A percentile compares a stretch with the other conserved stretches of the same genome.
Evolutionary conservation across 768 basidiomycete species (phyloP).

Genomic region (Fistulinella prunicolor): DNA sequence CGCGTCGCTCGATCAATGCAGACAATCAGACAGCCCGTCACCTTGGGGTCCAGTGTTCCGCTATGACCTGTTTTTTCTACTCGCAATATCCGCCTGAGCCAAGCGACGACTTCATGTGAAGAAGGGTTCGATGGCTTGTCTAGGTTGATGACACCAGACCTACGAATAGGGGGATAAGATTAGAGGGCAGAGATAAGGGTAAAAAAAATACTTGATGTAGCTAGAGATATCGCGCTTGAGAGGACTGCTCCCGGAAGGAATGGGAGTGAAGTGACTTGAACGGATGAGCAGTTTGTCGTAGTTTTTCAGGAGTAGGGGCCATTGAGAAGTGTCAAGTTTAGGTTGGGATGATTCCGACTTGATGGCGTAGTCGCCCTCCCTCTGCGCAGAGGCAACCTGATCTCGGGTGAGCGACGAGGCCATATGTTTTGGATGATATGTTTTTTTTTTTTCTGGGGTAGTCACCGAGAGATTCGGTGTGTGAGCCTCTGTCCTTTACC

Average conservation of each 20-base stretch:
- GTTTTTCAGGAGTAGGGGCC: constrained; percentile 97
- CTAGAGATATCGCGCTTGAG: constrained; percentile 89
- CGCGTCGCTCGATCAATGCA: constrained; percentile 99
- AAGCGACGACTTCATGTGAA: constrained; percentile 98
- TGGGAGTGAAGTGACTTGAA: constrained; percentile 97
- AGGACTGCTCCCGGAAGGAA: constrained; percentile 90
- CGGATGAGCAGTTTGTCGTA: constrained; percentile 96
- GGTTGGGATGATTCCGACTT: constrained; percentile 75
- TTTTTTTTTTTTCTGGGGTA: too few relatives aligned
- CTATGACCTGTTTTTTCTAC: constrained; percentile 99
- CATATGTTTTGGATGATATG: too few relatives aligned
- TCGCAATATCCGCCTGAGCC: constrained; percentile 94
- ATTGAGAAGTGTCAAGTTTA: constrained; percentile 89
- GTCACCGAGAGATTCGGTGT: too few relatives aligned
- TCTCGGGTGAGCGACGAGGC: constrained; percentile 48
- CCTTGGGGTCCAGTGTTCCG: constrained; percentile 97
- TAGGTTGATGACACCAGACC: constrained; percentile 97
- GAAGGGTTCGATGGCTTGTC: constrained; percentile 99
- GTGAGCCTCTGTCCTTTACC: constrained; percentile 10
- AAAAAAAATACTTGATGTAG: constrained; percentile 77
- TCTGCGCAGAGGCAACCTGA: constrained; percentile 72
- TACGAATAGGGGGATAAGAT: constrained; percentile 30
- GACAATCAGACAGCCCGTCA: constrained; percentile 97
- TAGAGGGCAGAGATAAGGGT: neutral
- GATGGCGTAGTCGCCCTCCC: constrained; percentile 74